A percentile compares a stretch with the other conserved stretches of the same genome.
Evolutionary conservation across 768 basidiomycete genomes (phyloP).

Genomic region (Tylopilus sp.): DNA sequence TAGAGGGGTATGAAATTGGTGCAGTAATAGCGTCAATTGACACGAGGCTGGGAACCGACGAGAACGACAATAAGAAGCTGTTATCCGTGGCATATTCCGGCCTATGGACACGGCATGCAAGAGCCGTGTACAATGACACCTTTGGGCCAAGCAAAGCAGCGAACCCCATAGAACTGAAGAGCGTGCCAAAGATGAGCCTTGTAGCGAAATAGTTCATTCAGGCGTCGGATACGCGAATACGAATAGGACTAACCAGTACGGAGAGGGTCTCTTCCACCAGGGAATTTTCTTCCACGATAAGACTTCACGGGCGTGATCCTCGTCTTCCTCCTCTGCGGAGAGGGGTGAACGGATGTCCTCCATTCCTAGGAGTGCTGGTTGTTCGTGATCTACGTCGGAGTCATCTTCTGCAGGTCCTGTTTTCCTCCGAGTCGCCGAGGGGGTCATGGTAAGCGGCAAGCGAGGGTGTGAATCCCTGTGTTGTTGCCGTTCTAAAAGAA

Average conservation of each 20-base stretch:
- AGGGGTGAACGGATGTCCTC: conserved; percentile 8
- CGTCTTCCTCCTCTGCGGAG: conserved; percentile 24
- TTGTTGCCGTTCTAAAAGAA: no score
- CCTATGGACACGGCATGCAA: conserved; percentile 65
- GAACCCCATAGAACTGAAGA: conserved; percentile 53
- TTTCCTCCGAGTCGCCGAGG: background rate
- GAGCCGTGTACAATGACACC: conserved; percentile 69
- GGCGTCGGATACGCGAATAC: background rate
- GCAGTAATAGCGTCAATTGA: background rate
- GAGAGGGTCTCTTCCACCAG: conserved; percentile 76
- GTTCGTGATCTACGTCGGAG: conserved; percentile 36
- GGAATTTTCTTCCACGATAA: conserved; percentile 37
- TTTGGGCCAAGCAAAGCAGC: conserved; percentile 63
- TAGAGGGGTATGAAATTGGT: background rate
- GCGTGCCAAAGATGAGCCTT: conserved; percentile 58
- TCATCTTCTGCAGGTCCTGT: conserved; percentile 27
- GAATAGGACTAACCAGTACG: conserved; percentile 56
- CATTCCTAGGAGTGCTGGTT: conserved; percentile 31
- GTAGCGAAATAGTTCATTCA: background rate
- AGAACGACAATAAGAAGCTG: background rate
- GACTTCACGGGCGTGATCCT: conserved; percentile 28
- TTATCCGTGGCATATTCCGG: conserved; percentile 43
- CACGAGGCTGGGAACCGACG: background rate
- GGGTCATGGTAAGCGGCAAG: conserved; percentile 15
- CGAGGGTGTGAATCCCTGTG: background rate